A percentile compares a stretch with the other conserved stretches of the same genome.
These are phyloP conservation scores for Wickerhamomyces sp. DNA, from an alignment of 1,139 yeast genomes.

Conservation along the genomic window DNA sequence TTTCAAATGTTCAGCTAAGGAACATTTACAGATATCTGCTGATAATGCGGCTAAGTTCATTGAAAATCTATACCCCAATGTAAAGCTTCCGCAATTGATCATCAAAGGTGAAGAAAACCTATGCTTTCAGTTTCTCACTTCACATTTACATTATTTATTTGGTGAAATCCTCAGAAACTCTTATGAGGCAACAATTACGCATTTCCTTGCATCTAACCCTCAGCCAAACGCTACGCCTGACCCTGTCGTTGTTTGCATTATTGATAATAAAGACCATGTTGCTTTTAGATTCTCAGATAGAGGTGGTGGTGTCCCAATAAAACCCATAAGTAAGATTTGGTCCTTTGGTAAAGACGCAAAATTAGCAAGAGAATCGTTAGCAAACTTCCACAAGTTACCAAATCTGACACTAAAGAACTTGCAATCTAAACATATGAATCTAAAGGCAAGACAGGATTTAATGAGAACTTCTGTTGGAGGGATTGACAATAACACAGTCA, in stretches of 20 bases:
- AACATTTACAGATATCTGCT: slow-evolving; percentile 57
- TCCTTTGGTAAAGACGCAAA: slow-evolving; percentile 72
- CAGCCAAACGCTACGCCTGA: slow-evolving; percentile 27
- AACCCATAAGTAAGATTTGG: slow-evolving; percentile 65
- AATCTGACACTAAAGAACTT: slow-evolving; percentile 33
- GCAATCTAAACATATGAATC: slow-evolving; percentile 3
- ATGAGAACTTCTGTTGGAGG: slow-evolving; percentile 26
- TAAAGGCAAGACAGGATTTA: slow-evolving; percentile 16
- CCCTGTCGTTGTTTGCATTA: slow-evolving; percentile 70
- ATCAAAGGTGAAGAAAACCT: slow-evolving; percentile 62
- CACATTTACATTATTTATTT: slow-evolving; percentile 79
- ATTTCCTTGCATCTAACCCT: slow-evolving; percentile 32
- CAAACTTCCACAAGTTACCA: slow-evolving; percentile 65
- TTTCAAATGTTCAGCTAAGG: slow-evolving; percentile 71
- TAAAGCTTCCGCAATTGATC: slow-evolving; percentile 67
- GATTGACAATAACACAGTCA: slow-evolving; percentile 21
- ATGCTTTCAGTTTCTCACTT: slow-evolving; percentile 75
- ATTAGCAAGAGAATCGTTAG: slow-evolving; percentile 49
- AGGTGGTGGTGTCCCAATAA: slow-evolving; percentile 78
- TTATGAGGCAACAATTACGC: slow-evolving; percentile 68
- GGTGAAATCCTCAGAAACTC: slow-evolving; percentile 87
- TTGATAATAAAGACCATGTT: slow-evolving; percentile 62
- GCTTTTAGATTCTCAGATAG: slow-evolving; percentile 79
- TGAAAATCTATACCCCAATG: slow-evolving; percentile 45
- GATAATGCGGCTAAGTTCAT: slow-evolving; percentile 43